Evolutionary conservation across 2,329 filamentous ascomycete genomes (phyloP), one percentile per base, ranked within the genome.

Genomic region (Talaromyces sp.): DNA sequence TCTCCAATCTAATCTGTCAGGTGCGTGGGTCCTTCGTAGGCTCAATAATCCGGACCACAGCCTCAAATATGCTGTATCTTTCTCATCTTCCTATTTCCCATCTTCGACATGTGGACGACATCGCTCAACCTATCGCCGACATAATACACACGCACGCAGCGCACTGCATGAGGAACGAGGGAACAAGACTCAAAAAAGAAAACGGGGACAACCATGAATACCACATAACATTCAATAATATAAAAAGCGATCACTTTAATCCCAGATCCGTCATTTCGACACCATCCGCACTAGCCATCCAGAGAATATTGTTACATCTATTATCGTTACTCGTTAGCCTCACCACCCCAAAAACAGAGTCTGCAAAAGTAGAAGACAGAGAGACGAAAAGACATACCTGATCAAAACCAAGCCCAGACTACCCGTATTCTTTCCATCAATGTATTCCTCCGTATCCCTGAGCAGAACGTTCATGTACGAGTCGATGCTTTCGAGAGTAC

Each of bases 381-480:
- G 22, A 22, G 22, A 22, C 22, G 22, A 22, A 22, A 22, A 2
- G 60, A 57, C 73, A 82, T 67, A 96, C 90, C 94, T 85, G 74
- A 99, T 98, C 73, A 99, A 79, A 54, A 99, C 93, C 80, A 97
- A 90, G 7, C 95, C 95, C 70, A 99, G 81, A 58, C 87, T 87
- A 65, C 93, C 94, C 41, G 90, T 92, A 77, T 88, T 89, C 85
- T 96, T 91, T 71, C 92, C 90, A 76, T 93, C 88, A 74, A 97
- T 91, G 80, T 90, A 97, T 80, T 99, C 95, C 81, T 97, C 91
- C 60, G 94, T 93, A 73, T 90, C 89, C 70, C 89, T 88, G 68
- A 99, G 86, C 82, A 98, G 93, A 69, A 99, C 88, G 83, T 99
- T 99, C 94, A 99, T 98, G 84, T 99, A 99, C 76, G 91, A 93